Evolutionary conservation across 495 filamentous ascomycete species (phyloP).

Genomic region (Parachaetomium inaequale): DNA sequence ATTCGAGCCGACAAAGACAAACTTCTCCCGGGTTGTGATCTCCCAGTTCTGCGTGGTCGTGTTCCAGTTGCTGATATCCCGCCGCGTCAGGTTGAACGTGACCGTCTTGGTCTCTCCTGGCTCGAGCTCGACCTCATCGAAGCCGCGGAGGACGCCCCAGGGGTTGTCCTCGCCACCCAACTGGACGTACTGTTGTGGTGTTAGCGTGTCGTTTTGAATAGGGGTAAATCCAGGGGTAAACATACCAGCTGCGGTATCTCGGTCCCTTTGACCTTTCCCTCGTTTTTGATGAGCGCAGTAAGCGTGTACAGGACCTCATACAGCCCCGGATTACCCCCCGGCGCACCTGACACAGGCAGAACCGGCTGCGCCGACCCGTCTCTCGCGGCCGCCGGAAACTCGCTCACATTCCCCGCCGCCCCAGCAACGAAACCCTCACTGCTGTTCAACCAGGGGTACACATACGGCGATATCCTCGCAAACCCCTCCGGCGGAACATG

Average conservation of each 20-base stretch:
- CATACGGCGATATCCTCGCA: not conserved
- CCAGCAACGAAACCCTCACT: slow-evolving; percentile 3
- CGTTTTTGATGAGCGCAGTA: not conserved
- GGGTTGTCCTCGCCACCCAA: not conserved
- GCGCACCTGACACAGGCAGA: not conserved
- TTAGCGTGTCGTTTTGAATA: not conserved
- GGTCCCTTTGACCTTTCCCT: not conserved
- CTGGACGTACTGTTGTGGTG: not conserved
- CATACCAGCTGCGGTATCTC: not conserved
- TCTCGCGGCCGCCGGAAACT: not conserved
- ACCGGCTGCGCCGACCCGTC: slow-evolving; percentile 4
- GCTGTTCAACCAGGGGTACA: slow-evolving; percentile 3
- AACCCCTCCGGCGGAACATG: slow-evolving; percentile 1
- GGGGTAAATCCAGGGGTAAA: not conserved
- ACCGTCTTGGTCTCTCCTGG: slow-evolving; percentile 1
- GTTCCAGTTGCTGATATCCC: slow-evolving; percentile 6
- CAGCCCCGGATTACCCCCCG: not conserved
- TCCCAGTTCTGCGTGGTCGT: not conserved
- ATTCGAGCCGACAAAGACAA: not conserved
- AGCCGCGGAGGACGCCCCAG: slow-evolving; percentile 1
- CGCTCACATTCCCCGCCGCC: not conserved
- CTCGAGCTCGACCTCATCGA: not conserved
- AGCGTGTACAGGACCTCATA: slow-evolving; percentile 3
- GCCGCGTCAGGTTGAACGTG: not conserved
- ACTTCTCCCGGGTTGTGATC: not conserved